Base-by-base conservation (phyloP, 805 yeast genomes). In the Isabelozyma heimii region DNA sequence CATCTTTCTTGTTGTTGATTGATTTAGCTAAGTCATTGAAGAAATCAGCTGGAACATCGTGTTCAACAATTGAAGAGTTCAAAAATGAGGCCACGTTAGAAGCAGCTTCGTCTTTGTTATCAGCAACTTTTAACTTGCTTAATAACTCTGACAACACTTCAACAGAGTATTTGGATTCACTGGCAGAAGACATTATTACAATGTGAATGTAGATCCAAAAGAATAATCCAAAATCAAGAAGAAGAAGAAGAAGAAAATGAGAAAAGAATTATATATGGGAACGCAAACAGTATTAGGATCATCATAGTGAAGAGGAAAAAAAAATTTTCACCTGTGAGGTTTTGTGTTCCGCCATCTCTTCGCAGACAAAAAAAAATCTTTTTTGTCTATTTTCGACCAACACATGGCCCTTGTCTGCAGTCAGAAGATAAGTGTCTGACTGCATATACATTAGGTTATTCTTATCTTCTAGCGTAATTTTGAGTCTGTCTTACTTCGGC, bases 51-150 rank as follows among this genome's bases (percentile, higher is more conserved):
- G 99, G 98, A 60, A 91, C 94, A 77, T 92, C 98, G 76, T 94
- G 98, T 81, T 94, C 99, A 72, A 92, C 91, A 77, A 91, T 91
- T 69, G 92, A 89, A 61, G 97, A 95, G 78, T 92, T 92, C 75
- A 94, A 82, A 82, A 94, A 91, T 55, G 94, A 82, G 58, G 98
- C 83, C 65, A 94, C 89, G 70, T 89, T 89, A 65, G 87, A 72
- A 67, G 97, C 94, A 70, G 95, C 91, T 69, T 82, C 84, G 54
- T 82, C 84, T 73, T 91, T 84, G 70, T 84, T 85, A 65, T 90
- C 97, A 65, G 98, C 96, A 72, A 94, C 89, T 69, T 92, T 76
- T 69, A 94, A 83, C 81, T 90, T 90, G 77, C 86, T 81, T 80
- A 94, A 89, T 71, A 94, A 87, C 80, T 94, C 97, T 72, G 86